Conservation (phyloP, 208 protist genomes). For the Strigomonas galati region DNA sequence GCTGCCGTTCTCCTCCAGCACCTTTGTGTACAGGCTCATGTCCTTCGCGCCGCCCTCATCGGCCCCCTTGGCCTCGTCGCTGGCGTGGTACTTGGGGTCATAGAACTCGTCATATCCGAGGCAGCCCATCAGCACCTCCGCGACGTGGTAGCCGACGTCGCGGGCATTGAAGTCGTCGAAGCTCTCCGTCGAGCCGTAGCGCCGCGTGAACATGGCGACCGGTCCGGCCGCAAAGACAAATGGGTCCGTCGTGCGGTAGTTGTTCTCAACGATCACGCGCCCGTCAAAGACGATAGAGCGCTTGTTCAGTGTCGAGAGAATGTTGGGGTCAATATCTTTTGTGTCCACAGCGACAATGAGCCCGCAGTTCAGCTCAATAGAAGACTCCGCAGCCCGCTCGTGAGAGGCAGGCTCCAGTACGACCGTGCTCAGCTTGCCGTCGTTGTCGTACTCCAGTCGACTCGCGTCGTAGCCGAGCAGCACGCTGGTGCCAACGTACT, state of each 20-base stretch:
- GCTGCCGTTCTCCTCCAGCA: slow-evolving; percentile 52
- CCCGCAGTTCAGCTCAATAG: slow-evolving; percentile 80
- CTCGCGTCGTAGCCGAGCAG: slow-evolving; percentile 71
- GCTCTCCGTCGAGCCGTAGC: slow-evolving; percentile 76
- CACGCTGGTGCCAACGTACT: slow-evolving; percentile 75
- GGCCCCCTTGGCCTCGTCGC: not conserved
- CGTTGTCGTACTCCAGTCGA: slow-evolving; percentile 86
- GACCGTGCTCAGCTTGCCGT: slow-evolving; percentile 64
- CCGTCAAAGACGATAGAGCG: slow-evolving; percentile 92
- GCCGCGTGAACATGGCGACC: slow-evolving; percentile 91
- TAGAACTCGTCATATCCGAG: slow-evolving; percentile 84
- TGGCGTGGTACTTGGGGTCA: slow-evolving; percentile 18
- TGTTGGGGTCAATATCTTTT: slow-evolving; percentile 87
- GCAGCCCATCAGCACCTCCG: slow-evolving; percentile 65
- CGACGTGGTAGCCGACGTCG: slow-evolving; percentile 79
- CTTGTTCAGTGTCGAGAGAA: slow-evolving; percentile 88
- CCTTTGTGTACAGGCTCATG: slow-evolving; percentile 26
- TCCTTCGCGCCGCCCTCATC: slow-evolving; percentile 14
- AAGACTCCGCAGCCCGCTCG: slow-evolving; percentile 43
- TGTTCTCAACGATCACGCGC: slow-evolving; percentile 86
- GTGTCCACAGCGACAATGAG: slow-evolving; percentile 84
- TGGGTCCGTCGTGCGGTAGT: slow-evolving; percentile 86
- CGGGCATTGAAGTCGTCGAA: slow-evolving; percentile 86
- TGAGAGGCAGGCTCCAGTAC: slow-evolving; percentile 52
- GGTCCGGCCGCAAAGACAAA: slow-evolving; percentile 82